phyloP scores from a whole-genome alignment of 2,329 filamentous ascomycete species.

The Metarhizium rileyi region DNA sequence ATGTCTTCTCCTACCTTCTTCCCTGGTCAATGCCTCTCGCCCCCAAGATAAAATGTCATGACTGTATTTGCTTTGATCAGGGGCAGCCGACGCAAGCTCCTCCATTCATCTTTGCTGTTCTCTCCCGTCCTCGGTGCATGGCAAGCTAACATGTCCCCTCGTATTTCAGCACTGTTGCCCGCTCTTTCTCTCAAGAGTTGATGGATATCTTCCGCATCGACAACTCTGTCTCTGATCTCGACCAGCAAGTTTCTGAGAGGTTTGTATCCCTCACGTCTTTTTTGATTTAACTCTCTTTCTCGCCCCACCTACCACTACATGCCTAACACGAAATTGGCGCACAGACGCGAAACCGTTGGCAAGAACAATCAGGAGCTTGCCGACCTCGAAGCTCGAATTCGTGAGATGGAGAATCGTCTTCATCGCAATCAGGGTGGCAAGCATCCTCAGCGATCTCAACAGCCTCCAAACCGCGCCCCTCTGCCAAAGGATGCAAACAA shows the following conservation, averaged over 20 bases:
- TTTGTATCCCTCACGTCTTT: conserved; percentile 34
- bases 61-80: neutral
- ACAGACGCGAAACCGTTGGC: conserved; percentile 44
- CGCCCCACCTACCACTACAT: neutral
- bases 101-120: no score
- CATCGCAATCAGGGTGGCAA: conserved; percentile 23
- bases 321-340: neutral
- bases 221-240: conserved; percentile 62
- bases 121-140: neutral
- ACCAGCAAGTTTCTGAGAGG: conserved; percentile 72
- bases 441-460: conserved; percentile 10
- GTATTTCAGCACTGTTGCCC: conserved; percentile 64
- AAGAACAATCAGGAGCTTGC: conserved; percentile 72
- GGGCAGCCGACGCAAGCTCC: neutral
- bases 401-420: conserved; percentile 75
- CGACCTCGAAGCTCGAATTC: conserved; percentile 72
- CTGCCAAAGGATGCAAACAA: conserved; percentile 21
- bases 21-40: conserved; percentile 1
- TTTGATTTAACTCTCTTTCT: conserved; percentile 4
- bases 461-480: conserved; percentile 7
- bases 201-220: conserved; percentile 87
- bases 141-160: conserved; percentile 9
- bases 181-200: conserved; percentile 75
- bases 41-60: neutral
- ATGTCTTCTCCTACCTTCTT: conserved; percentile 29